Conservation (phyloP, 495 filamentous ascomycete genomes). For the Oidiodendron maius region DNA sequence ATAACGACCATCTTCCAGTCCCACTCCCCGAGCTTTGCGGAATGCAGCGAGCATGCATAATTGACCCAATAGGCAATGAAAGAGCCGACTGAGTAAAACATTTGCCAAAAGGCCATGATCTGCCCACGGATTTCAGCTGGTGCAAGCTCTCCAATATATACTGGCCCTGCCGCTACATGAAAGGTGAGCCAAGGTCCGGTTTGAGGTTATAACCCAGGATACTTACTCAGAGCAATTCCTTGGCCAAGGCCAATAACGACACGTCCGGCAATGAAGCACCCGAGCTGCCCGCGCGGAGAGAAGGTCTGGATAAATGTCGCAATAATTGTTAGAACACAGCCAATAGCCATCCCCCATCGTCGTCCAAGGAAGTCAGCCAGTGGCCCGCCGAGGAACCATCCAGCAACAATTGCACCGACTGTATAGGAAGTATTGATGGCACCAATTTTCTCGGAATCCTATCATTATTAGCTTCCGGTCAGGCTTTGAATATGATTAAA, state of each 20-base stretch:
- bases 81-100: conserved; percentile 77
- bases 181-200: not conserved
- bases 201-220: not conserved
- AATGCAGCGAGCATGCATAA: conserved; percentile 36
- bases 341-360: conserved; percentile 50
- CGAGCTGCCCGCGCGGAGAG: conserved; percentile 46
- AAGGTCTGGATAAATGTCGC: conserved; percentile 60
- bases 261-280: conserved; percentile 54
- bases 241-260: conserved; percentile 60
- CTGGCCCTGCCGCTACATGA: conserved; percentile 38
- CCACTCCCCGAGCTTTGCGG: conserved; percentile 66
- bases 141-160: conserved; percentile 64
- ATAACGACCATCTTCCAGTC: conserved; percentile 49
- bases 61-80: conserved; percentile 80
- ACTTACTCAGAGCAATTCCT: conserved; percentile 55
- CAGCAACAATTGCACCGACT: conserved; percentile 56
- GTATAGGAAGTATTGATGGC: conserved; percentile 58
- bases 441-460: conserved; percentile 49
- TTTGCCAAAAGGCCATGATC: conserved; percentile 70
- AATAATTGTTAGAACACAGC: conserved; percentile 50
- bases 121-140: conserved; percentile 54
- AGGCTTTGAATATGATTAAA: no score
- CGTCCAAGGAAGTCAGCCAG: conserved; percentile 52
- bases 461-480: no score
- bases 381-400: conserved; percentile 8